These are phyloP conservation scores for Coemansia sp. DNA, from an alignment of 192 early-diverging fungal species.

Conservation along the genomic window DNA sequence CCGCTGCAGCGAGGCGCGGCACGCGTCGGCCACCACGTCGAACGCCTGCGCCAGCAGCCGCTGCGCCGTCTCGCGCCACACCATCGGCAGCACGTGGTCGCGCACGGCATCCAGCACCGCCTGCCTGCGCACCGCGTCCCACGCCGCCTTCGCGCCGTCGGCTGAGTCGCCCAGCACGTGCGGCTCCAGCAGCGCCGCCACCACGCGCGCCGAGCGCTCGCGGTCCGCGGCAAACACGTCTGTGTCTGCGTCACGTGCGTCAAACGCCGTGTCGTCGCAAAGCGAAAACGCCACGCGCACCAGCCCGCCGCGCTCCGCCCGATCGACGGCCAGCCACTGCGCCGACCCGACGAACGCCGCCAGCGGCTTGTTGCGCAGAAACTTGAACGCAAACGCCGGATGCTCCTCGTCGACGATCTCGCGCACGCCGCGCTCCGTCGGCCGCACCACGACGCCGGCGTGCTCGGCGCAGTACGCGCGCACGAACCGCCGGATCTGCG, in stretches of 20 bases:
- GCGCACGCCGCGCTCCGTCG: slow-evolving; percentile 74
- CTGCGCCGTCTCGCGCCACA: slow-evolving; percentile 74
- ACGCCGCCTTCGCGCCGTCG: slow-evolving; percentile 60
- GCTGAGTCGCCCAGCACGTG: slow-evolving; percentile 11
- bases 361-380: slow-evolving; percentile 71
- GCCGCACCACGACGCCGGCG: slow-evolving; percentile 68
- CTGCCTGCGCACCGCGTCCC: slow-evolving; percentile 75
- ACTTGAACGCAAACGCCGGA: slow-evolving; percentile 83
- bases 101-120: slow-evolving; percentile 59
- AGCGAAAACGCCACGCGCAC: slow-evolving; percentile 48
- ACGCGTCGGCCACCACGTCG: slow-evolving; percentile 64
- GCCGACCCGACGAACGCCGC: slow-evolving; percentile 62
- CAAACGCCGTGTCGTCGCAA: slow-evolving; percentile 30
- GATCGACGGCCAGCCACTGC: slow-evolving; percentile 73
- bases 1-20: slow-evolving; percentile 61
- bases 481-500: slow-evolving; percentile 72
- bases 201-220: slow-evolving; percentile 18
- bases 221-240: slow-evolving; percentile 25
- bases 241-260: slow-evolving; percentile 17
- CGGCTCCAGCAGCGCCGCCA: slow-evolving; percentile 20
- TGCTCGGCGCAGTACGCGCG: slow-evolving; percentile 67
- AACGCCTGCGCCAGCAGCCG: slow-evolving; percentile 70
- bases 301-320: slow-evolving; percentile 71
- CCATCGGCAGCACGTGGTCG: slow-evolving; percentile 68
- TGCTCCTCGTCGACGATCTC: slow-evolving; percentile 74